Evolutionary conservation across 2,329 filamentous ascomycete genomes (phyloP), one percentile per base, ranked within the genome.

Genomic region (Pseudocercospora ulei): DNA sequence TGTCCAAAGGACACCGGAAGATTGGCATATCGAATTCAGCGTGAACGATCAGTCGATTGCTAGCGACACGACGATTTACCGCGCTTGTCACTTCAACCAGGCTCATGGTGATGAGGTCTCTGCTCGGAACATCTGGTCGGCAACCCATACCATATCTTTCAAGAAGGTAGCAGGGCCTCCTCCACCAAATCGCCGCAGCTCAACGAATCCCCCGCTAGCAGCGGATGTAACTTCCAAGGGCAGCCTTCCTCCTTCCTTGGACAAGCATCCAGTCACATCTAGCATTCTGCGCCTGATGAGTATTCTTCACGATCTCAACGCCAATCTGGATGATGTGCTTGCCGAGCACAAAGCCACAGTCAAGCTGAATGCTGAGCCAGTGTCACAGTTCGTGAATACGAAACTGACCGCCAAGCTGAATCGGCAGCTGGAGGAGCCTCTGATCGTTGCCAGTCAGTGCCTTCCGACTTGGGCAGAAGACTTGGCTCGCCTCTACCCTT

Each of bases 371-470:
- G 72, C 79, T 1, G 88, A 96, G 62, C 83, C 88, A 0, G 63
- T 92, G 30, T 80, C 87, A 2, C 87, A 96, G 52, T 98, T 98
- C 54, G 90, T 98, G 63, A 98, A 98, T 58, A 95, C 90, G 0
- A 98, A 98, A 62, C 73, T 98, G 23, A 98, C 90, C 0, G 92
- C 90, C 1, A 98, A 98, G 65, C 73, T 98, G 40, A 98, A 98
- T 57, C 80, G 90, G 17, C 92, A 98, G 60, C 68, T 98, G 7
- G 90, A 98, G 58, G 92, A 98, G 63, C 90, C 90, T 6, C 67
- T 98, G 47, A 92, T 98, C 49, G 90, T 98, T 35, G 90, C 90
- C 3, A 96, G 90, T 65, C 93, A 88, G 56, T 98, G 90, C 59
- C 70, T 98, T 23, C 90, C 90, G 3, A 85, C 75, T 56, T 98